A percentile compares a stretch with the other conserved stretches of the same genome.
Evolutionary conservation across 305 asterid species (phyloP).

Genomic region (Salvia sclarea): DNA sequence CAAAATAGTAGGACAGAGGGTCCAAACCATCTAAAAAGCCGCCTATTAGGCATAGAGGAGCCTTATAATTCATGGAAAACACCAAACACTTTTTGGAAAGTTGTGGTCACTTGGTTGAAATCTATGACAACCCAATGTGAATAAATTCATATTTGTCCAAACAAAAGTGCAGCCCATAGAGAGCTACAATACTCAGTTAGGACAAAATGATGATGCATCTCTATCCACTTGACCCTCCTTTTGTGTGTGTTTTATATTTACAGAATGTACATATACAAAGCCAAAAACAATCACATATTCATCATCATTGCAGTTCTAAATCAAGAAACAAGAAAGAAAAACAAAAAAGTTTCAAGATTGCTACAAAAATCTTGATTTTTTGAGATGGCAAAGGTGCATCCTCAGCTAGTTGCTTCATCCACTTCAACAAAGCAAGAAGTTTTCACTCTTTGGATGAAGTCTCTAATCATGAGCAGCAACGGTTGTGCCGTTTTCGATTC

Average conservation of each 20-base stretch:
- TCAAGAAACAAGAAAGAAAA: background rate
- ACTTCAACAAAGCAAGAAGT: conserved; percentile 44
- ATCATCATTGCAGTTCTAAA: background rate
- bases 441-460: conserved; percentile 53
- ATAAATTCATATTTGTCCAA: conserved; percentile 23
- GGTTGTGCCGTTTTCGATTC: conserved; percentile 49
- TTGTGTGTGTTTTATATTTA: conserved; percentile 14
- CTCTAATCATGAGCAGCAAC: conserved; percentile 44
- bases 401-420: conserved; percentile 25
- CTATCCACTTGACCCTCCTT: conserved; percentile 28
- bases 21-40: too few relatives aligned
- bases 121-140: conserved; percentile 18
- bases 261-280: conserved; percentile 11
- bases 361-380: background rate
- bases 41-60: too few relatives aligned
- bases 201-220: conserved; percentile 35
- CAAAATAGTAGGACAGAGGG: too few relatives aligned
- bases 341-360: background rate
- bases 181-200: conserved; percentile 23
- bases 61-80: background rate
- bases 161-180: conserved; percentile 19
- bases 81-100: conserved; percentile 10
- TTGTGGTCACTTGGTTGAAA: conserved; percentile 25
- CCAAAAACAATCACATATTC: conserved; percentile 1
- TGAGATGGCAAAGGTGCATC: conserved; percentile 47